Conservation (phyloP, 371 early-diverging fungal genomes). For the Smittium mucronatum region DNA sequence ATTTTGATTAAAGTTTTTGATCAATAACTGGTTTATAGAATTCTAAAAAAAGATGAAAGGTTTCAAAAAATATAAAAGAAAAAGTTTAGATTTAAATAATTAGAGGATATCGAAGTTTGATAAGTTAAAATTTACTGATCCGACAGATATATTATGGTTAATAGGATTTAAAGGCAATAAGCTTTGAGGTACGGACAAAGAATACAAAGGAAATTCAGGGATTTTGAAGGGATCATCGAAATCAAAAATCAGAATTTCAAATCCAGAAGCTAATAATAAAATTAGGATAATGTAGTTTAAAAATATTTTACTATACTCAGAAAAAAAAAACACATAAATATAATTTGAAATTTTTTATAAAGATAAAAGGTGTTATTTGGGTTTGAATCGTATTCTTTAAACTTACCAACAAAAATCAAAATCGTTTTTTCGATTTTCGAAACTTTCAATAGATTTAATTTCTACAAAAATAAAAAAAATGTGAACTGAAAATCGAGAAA, state of each 20-base stretch:
- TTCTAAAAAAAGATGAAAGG: background rate
- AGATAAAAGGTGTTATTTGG: too few relatives aligned
- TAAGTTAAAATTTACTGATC: background rate
- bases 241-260: constrained; percentile 5
- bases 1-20: background rate
- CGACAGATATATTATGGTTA: background rate
- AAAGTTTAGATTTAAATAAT: background rate
- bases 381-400: background rate
- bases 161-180: background rate
- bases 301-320: too few relatives aligned
- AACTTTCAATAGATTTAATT: background rate
- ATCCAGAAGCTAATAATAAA: background rate
- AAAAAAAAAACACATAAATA: too few relatives aligned
- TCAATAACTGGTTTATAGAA: constrained; percentile 6
- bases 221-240: constrained; percentile 7
- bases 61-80: background rate
- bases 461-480: background rate
- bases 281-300: background rate
- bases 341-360: too few relatives aligned
- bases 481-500: background rate
- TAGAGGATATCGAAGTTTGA: background rate
- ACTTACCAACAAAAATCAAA: constrained; percentile 1
- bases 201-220: background rate
- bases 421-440: background rate
- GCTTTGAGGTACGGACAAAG: background rate